These are phyloP conservation scores for Nicotiana rustica DNA, from an alignment of 305 asterid genomes.

Conservation along the genomic window DNA sequence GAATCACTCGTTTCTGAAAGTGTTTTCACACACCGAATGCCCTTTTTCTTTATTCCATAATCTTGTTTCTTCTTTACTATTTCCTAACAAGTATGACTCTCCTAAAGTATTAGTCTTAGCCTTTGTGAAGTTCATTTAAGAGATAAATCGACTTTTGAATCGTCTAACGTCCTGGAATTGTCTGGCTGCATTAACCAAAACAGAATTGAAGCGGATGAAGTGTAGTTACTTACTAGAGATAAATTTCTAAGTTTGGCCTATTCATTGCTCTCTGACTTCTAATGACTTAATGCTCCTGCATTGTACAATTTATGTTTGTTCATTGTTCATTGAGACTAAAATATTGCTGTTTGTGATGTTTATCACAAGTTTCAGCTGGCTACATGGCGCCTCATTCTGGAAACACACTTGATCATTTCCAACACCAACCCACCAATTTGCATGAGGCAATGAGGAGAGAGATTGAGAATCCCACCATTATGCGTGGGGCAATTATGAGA, in stretches of 20 bases:
- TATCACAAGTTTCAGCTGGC: slow-evolving; percentile 39
- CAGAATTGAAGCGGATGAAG: slow-evolving; percentile 11
- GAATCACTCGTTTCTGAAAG: background rate
- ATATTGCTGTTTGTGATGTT: background rate
- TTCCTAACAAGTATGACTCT: background rate
- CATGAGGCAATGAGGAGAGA: slow-evolving; percentile 49
- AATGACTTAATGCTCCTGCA: background rate
- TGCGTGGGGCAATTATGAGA: slow-evolving; percentile 42
- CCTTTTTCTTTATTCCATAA: background rate
- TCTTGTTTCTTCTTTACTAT: background rate
- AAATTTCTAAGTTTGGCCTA: slow-evolving; percentile 3
- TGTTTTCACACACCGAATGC: too few relatives aligned
- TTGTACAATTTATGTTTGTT: background rate
- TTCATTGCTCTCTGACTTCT: background rate
- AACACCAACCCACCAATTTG: slow-evolving; percentile 21
- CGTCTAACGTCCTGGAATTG: background rate
- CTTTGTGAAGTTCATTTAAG: slow-evolving; percentile 23
- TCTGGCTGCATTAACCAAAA: background rate
- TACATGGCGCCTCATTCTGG: slow-evolving; percentile 24
- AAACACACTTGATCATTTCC: slow-evolving; percentile 33
- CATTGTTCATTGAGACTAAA: background rate
- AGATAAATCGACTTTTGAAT: slow-evolving; percentile 18
- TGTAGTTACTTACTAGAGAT: slow-evolving; percentile 17
- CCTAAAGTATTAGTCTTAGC: slow-evolving; percentile 2
- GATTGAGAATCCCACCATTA: slow-evolving; percentile 31